Conservation (phyloP, 139 green algal genomes). For the Chlorella sorokiniana region DNA sequence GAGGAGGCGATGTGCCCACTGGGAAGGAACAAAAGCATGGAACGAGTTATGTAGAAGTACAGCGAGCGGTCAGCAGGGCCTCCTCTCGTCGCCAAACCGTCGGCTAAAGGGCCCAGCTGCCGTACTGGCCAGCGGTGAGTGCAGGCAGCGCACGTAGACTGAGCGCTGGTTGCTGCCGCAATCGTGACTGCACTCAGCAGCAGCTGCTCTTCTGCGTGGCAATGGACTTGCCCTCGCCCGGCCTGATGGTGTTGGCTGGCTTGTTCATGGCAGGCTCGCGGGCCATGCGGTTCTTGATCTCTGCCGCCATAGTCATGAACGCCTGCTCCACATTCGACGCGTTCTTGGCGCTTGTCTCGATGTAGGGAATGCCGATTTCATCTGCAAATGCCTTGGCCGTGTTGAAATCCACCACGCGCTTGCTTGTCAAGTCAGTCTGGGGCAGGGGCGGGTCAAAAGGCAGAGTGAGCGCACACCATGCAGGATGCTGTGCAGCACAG, state of each 20-base stretch:
- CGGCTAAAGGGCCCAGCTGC: too few species aligned
- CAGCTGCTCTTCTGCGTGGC: constrained; percentile 76
- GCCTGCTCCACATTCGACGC: constrained; percentile 98
- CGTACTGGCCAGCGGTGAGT: not conserved
- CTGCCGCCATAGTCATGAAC: constrained; percentile 99
- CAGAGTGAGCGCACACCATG: too few species aligned
- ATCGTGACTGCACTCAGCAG: constrained; percentile 67
- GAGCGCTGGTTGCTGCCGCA: not conserved
- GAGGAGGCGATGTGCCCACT: not conserved
- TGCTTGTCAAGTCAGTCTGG: constrained; percentile 86
- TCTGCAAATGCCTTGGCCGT: constrained; percentile 99
- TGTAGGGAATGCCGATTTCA: constrained; percentile 98
- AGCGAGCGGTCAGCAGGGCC: not conserved
- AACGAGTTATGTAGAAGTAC: not conserved
- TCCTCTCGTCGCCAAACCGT: not conserved
- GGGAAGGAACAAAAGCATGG: not conserved
- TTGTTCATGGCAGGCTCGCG: constrained; percentile 80
- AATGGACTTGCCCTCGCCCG: constrained; percentile 83
- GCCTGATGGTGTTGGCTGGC: constrained; percentile 74
- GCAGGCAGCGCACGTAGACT: too few species aligned
- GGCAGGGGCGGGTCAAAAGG: not conserved
- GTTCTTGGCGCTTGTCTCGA: constrained; percentile 99
- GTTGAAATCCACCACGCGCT: constrained; percentile 96
- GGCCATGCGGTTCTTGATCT: constrained; percentile 99
- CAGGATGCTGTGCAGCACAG: too few species aligned